Percentiles rank a stretch among this genome's conserved stretches.
Conservation (phyloP, 345 rosid genomes). For the Salix dunnii region DNA sequence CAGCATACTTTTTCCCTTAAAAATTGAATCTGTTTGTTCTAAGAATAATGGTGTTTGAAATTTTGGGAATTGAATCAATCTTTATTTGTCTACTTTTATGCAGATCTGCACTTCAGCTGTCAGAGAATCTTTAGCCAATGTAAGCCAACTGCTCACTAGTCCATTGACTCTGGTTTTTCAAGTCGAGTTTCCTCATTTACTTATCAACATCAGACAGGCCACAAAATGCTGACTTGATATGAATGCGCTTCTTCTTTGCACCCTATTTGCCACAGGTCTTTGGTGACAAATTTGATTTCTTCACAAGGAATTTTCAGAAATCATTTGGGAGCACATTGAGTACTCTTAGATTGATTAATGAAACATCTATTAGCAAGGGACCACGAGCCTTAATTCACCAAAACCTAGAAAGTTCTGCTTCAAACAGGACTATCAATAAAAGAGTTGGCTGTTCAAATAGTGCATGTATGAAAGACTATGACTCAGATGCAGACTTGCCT, state of each 20-base stretch:
- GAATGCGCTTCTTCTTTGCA: slow-evolving; percentile 20
- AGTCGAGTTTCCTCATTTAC: slow-evolving; percentile 32
- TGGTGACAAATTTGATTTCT: slow-evolving; percentile 61
- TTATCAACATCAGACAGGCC: not conserved
- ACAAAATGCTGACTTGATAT: slow-evolving; percentile 20
- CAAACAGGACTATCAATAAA: slow-evolving; percentile 14
- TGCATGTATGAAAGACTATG: slow-evolving; percentile 24
- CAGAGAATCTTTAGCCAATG: slow-evolving; percentile 84
- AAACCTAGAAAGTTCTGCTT: slow-evolving; percentile 23
- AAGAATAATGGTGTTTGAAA: not conserved
- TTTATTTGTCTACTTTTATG: slow-evolving; percentile 21
- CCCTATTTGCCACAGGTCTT: slow-evolving; percentile 55
- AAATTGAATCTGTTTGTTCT: not conserved
- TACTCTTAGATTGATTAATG: slow-evolving; percentile 68
- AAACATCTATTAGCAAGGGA: slow-evolving; percentile 34
- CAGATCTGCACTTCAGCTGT: slow-evolving; percentile 87
- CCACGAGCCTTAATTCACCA: slow-evolving; percentile 16
- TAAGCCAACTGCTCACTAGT: slow-evolving; percentile 49
- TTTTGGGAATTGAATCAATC: not conserved
- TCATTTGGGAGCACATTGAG: slow-evolving; percentile 79
- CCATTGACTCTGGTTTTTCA: slow-evolving; percentile 35
- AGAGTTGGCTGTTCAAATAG: slow-evolving; percentile 12
- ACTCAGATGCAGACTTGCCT: slow-evolving; percentile 32
- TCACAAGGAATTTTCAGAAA: slow-evolving; percentile 67
- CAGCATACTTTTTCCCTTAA: not conserved